Percentiles rank a stretch among this genome's conserved stretches.
Evolutionary conservation across 2,329 filamentous ascomycete genomes (phyloP).

Genomic region (Talaromyces sp.): DNA sequence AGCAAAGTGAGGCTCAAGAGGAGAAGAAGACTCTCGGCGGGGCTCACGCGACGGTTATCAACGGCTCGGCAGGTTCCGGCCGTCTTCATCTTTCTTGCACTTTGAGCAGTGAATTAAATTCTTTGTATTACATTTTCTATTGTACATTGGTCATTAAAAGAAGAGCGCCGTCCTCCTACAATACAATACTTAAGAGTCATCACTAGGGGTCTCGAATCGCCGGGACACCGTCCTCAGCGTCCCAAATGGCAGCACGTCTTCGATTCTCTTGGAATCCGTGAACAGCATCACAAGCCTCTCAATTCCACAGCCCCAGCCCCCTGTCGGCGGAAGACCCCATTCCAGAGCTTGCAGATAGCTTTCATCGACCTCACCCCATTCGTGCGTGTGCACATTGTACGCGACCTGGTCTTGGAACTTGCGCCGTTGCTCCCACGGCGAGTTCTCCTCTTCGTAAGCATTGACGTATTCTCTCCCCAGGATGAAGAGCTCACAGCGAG

Average conservation of each 20-base stretch:
- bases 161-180: not conserved
- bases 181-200: not conserved
- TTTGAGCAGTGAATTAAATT: not conserved
- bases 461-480: conserved; percentile 79
- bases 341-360: conserved; percentile 79
- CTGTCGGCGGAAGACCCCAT: conserved; percentile 88
- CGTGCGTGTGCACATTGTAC: conserved; percentile 43
- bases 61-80: conserved; percentile 6
- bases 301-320: conserved; percentile 91
- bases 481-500: conserved; percentile 80
- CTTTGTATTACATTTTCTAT: not conserved
- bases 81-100: no score
- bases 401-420: conserved; percentile 66
- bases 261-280: conserved; percentile 69
- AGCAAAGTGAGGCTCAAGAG: not conserved
- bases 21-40: not conserved
- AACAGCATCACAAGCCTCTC: conserved; percentile 92
- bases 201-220: conserved; percentile 2
- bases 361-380: conserved; percentile 58
- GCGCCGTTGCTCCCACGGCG: conserved; percentile 73
- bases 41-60: not conserved
- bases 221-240: conserved; percentile 56
- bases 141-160: not conserved
- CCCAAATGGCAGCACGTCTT: conserved; percentile 83
- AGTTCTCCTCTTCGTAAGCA: conserved; percentile 98